phyloP scores from a whole-genome alignment of 1,284 basidiomycete species.

The Wallemia hederae region DNA sequence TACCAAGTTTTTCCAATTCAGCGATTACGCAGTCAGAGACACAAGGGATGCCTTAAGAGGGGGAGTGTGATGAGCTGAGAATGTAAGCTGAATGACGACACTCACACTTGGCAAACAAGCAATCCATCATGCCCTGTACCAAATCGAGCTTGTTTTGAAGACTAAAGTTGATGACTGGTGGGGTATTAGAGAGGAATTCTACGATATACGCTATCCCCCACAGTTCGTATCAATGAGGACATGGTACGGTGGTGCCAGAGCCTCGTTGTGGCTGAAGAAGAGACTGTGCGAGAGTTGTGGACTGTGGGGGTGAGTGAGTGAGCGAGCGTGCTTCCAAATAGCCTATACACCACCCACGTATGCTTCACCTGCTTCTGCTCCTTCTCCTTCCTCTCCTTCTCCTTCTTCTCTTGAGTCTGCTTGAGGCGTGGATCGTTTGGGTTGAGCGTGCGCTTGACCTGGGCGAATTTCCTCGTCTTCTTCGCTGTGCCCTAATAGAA shows the following conservation, averaged over 20 bases:
- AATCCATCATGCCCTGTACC: conserved; percentile 96
- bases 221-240: conserved; percentile 95
- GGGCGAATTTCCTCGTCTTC: conserved; percentile 79
- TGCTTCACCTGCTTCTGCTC: conserved; percentile 45
- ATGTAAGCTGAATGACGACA: conserved; percentile 4
- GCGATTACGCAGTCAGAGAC: conserved; percentile 96
- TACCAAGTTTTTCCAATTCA: conserved; percentile 88
- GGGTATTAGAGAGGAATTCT: background rate
- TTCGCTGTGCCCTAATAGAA: conserved; percentile 64
- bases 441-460: conserved; percentile 81
- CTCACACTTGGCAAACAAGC: conserved; percentile 91
- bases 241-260: conserved; percentile 84
- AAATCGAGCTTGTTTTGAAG: conserved; percentile 95
- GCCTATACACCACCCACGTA: conserved; percentile 34
- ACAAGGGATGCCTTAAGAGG: conserved; percentile 58
- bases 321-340: conserved; percentile 23
- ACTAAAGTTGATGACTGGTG: conserved; percentile 65
- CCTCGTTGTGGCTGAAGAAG: conserved; percentile 84
- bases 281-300: conserved; percentile 61
- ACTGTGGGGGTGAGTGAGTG: conserved; percentile 17
- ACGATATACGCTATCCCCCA: background rate
- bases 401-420: conserved; percentile 28
- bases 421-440: conserved; percentile 71
- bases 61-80: conserved; percentile 2
- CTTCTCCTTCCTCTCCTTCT: conserved; percentile 47